These are phyloP conservation scores for Cytospora piceae DNA, from an alignment of 2,329 filamentous ascomycete species.

Conservation along the genomic window DNA sequence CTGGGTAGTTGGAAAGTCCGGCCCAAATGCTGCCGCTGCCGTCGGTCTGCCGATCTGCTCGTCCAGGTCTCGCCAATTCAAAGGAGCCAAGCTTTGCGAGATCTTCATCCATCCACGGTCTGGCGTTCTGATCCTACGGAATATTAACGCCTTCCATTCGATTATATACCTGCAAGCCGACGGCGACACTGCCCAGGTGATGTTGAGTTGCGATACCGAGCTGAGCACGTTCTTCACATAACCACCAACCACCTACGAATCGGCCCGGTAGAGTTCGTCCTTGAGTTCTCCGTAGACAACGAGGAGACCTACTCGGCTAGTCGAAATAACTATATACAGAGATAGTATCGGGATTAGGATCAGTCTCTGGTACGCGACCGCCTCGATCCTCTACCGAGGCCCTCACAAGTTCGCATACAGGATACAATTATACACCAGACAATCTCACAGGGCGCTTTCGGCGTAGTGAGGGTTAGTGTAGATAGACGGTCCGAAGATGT, in stretches of 20 bases:
- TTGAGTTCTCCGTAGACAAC: neutral
- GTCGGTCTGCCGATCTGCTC: conserved; percentile 10
- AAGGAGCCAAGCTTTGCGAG: neutral
- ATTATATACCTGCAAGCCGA: conserved; percentile 8
- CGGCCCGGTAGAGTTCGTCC: conserved; percentile 14
- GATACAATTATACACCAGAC: conserved; percentile 26
- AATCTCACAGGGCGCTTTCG: conserved; percentile 27
- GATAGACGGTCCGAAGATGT: conserved; percentile 20
- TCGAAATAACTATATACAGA: conserved; percentile 4
- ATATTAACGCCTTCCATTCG: neutral
- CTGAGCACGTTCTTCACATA: conserved; percentile 6
- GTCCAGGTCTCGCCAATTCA: conserved; percentile 1
- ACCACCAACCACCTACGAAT: conserved; percentile 16
- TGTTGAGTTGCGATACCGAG: neutral
- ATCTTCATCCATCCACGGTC: conserved; percentile 11
- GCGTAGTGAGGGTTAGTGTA: conserved; percentile 26
- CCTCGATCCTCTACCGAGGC: conserved; percentile 4
- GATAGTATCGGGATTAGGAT: conserved; percentile 1
- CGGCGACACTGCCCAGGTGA: neutral
- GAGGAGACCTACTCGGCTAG: neutral
- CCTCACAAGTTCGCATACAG: neutral
- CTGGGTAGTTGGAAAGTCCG: conserved; percentile 6
- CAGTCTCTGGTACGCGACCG: neutral
- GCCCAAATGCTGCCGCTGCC: neutral
- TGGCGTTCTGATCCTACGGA: neutral